Conservation (phyloP, 306 rosid species). For the Cyamopsis tetragonoloba region DNA sequence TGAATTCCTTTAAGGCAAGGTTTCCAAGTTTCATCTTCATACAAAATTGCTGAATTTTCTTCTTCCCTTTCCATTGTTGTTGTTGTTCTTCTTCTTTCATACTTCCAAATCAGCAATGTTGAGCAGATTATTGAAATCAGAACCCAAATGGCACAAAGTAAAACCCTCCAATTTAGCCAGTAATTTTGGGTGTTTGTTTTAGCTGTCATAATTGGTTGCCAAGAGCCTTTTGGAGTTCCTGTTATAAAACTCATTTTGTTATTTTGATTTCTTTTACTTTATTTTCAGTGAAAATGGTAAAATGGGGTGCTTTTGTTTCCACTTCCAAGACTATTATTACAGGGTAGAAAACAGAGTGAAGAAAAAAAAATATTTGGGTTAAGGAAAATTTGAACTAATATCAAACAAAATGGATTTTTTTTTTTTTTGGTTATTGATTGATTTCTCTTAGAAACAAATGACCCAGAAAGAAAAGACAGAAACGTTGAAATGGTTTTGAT, state of each 20-base stretch:
- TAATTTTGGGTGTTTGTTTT: constrained; percentile 66
- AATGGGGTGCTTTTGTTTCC: constrained; percentile 15
- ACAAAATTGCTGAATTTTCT: constrained; percentile 53
- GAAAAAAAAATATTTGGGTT: constrained; percentile 5
- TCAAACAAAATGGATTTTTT: too few species aligned
- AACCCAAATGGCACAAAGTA: constrained; percentile 66
- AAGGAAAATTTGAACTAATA: too few species aligned
- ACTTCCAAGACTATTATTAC: constrained; percentile 11
- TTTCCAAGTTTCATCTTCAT: constrained; percentile 89
- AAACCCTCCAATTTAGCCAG: constrained; percentile 90
- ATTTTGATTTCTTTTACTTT: constrained; percentile 10
- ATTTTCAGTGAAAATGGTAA: constrained; percentile 2
- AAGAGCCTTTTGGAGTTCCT: constrained; percentile 64
- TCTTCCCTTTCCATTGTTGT: constrained; percentile 32
- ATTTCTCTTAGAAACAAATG: too few species aligned
- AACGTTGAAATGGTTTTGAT: constrained; percentile 7
- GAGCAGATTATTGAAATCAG: constrained; percentile 40
- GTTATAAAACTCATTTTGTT: constrained; percentile 66
- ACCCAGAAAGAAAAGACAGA: too few species aligned
- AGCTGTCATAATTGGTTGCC: constrained; percentile 80
- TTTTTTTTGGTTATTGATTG: too few species aligned
- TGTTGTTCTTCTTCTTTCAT: constrained; percentile 40
- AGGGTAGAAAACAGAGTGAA: constrained; percentile 10
- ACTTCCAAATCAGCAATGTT: constrained; percentile 49
- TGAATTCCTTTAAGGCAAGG: constrained; percentile 85